Conservation (phyloP, 2,329 filamentous ascomycete genomes). For the Fusarium nisikadoi region DNA sequence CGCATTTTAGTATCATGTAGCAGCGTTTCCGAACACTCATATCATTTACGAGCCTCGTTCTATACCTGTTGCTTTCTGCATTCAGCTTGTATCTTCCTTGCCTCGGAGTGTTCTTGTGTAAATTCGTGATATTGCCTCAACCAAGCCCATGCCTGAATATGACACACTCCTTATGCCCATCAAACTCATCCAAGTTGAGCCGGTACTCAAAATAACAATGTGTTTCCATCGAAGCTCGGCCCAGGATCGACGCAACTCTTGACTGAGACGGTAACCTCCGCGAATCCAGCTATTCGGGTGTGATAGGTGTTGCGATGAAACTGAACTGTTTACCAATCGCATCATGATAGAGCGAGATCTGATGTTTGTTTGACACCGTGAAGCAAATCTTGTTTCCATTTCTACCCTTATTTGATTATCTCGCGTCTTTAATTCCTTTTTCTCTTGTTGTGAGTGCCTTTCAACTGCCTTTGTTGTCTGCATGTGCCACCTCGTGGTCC, state of each 20-base stretch:
- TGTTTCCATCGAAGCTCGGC: too few species aligned
- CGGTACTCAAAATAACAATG: not conserved
- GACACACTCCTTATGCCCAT: not conserved
- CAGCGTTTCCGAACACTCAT: not conserved
- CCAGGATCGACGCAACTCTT: not conserved
- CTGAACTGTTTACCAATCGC: not conserved
- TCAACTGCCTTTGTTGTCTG: not conserved
- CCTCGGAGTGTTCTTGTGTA: not conserved
- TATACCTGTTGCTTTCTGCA: not conserved
- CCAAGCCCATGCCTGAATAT: not conserved
- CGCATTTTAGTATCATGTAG: not conserved
- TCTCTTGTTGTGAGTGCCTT: not conserved
- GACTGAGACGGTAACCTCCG: not conserved
- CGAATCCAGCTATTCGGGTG: not conserved
- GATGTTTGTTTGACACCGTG: not conserved
- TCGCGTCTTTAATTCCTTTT: not conserved
- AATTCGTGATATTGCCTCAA: not conserved
- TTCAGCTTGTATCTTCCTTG: not conserved
- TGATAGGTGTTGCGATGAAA: not conserved
- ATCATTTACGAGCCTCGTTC: not conserved
- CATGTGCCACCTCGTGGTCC: too few species aligned
- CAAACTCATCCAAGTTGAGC: not conserved
- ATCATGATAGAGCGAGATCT: not conserved
- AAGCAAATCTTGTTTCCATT: not conserved
- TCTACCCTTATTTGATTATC: not conserved